phyloP scores from a whole-genome alignment of 2,329 filamentous ascomycete species.

The Rutstroemia sp. region DNA sequence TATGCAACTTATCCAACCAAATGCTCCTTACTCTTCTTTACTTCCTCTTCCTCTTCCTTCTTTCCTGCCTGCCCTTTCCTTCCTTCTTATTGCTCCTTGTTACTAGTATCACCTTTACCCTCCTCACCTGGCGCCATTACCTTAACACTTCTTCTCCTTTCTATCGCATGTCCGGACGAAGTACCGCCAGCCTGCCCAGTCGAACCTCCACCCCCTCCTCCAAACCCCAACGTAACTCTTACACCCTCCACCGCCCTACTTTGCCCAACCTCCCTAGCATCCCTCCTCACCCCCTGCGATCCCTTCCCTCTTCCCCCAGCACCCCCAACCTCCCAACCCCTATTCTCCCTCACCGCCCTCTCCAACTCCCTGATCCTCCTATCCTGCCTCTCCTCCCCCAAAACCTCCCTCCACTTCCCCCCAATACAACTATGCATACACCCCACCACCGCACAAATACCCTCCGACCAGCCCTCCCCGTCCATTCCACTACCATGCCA shows the following conservation, averaged over 20 bases:
- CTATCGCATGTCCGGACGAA: slow-evolving; percentile 35
- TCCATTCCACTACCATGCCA: slow-evolving; percentile 44
- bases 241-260: slow-evolving; percentile 55
- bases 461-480: slow-evolving; percentile 36
- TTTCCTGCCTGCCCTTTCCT: no score
- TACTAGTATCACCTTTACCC: background rate
- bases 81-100: background rate
- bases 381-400: slow-evolving; percentile 31
- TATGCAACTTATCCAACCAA: background rate
- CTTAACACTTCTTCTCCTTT: slow-evolving; percentile 58
- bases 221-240: slow-evolving; percentile 40
- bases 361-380: slow-evolving; percentile 40
- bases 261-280: slow-evolving; percentile 48
- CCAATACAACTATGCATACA: slow-evolving; percentile 58
- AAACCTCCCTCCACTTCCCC: slow-evolving; percentile 43
- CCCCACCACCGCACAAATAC: slow-evolving; percentile 57
- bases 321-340: background rate
- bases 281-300: slow-evolving; percentile 38
- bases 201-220: background rate
- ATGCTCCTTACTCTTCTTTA: no score
- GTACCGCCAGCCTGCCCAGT: slow-evolving; percentile 16
- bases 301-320: slow-evolving; percentile 2
- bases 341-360: slow-evolving; percentile 21
- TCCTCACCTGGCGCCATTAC: slow-evolving; percentile 36
- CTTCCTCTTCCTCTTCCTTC: no score